These are phyloP conservation scores for Stenogyne calaminthoides DNA, from an alignment of 305 asterid genomes.

Conservation along the genomic window DNA sequence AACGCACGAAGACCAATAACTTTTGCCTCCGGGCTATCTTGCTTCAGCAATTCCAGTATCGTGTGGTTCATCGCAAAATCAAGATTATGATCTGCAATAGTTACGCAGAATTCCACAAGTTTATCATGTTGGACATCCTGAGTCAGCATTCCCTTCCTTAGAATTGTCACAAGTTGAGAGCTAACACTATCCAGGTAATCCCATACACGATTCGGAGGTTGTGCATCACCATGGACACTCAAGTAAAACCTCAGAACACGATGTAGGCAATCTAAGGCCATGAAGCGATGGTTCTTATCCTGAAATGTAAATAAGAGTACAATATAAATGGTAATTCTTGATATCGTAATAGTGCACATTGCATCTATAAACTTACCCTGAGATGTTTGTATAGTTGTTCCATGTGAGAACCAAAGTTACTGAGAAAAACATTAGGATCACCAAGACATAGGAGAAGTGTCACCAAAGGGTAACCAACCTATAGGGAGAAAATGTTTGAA, in stretches of 20 bases:
- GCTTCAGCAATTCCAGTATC: conserved; percentile 93
- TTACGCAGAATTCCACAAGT: conserved; percentile 95
- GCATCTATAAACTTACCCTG: conserved; percentile 55
- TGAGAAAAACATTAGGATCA: conserved; percentile 88
- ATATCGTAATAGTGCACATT: conserved; percentile 19
- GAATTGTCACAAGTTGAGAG: conserved; percentile 91
- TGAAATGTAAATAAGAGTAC: conserved; percentile 43
- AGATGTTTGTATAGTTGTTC: conserved; percentile 97
- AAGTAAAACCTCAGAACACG: conserved; percentile 94
- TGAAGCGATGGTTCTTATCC: conserved; percentile 99
- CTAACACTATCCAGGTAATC: conserved; percentile 99
- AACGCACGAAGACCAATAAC: conserved; percentile 99
- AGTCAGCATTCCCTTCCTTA: conserved; percentile 93
- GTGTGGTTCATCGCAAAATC: conserved; percentile 98
- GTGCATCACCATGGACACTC: conserved; percentile 94
- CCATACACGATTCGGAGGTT: conserved; percentile 96
- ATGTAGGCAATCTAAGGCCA: conserved; percentile 98
- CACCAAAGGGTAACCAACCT: conserved; percentile 99
- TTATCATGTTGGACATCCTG: conserved; percentile 99
- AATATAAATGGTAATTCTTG: conserved; percentile 15
- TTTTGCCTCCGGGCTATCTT: conserved; percentile 98
- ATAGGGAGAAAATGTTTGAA: conserved; percentile 30
- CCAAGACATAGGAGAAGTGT: conserved; percentile 98
- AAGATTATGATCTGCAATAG: conserved; percentile 98
- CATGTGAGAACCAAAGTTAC: conserved; percentile 92